phyloP scores from a whole-genome alignment of 768 basidiomycete species.

The Lactarius tabidus region DNA sequence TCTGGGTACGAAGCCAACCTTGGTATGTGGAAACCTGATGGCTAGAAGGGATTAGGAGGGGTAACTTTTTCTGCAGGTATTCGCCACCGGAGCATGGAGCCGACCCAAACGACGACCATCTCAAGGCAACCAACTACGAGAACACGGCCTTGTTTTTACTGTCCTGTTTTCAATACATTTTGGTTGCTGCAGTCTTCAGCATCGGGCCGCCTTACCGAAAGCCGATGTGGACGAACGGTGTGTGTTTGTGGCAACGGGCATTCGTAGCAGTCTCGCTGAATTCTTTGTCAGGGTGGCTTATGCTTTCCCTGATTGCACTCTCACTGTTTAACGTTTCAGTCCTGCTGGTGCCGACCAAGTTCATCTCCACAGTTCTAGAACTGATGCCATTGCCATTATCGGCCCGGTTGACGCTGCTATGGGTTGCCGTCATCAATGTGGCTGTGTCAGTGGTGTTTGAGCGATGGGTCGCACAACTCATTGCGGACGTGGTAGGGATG shows the following conservation, averaged over 20 bases:
- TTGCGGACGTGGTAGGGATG: slow-evolving; percentile 53
- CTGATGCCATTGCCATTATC: slow-evolving; percentile 68
- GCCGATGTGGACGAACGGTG: slow-evolving; percentile 95
- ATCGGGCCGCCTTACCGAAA: slow-evolving; percentile 97
- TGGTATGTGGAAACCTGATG: slow-evolving; percentile 52
- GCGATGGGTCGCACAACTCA: slow-evolving; percentile 58
- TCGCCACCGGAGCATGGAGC: slow-evolving; percentile 35
- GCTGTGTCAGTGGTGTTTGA: slow-evolving; percentile 71
- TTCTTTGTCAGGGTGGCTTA: slow-evolving; percentile 61
- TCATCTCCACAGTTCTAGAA: slow-evolving; percentile 59
- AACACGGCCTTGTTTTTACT: slow-evolving; percentile 89
- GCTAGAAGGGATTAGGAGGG: neutral
- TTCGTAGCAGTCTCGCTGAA: neutral
- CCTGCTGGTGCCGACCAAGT: slow-evolving; percentile 63
- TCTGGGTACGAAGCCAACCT: slow-evolving; percentile 79
- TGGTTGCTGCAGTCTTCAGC: slow-evolving; percentile 95
- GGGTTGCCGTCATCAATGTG: slow-evolving; percentile 66
- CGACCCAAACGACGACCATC: slow-evolving; percentile 49
- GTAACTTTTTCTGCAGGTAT: slow-evolving; percentile 17
- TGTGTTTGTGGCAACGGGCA: slow-evolving; percentile 1
- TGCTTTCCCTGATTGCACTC: slow-evolving; percentile 68
- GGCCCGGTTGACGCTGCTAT: slow-evolving; percentile 67
- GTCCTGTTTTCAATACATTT: slow-evolving; percentile 97
- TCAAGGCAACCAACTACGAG: slow-evolving; percentile 85
- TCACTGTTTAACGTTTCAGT: slow-evolving; percentile 72